phyloP scores from a whole-genome alignment of 495 filamentous ascomycete species.

The Penicillium macrosclerotiorum region DNA sequence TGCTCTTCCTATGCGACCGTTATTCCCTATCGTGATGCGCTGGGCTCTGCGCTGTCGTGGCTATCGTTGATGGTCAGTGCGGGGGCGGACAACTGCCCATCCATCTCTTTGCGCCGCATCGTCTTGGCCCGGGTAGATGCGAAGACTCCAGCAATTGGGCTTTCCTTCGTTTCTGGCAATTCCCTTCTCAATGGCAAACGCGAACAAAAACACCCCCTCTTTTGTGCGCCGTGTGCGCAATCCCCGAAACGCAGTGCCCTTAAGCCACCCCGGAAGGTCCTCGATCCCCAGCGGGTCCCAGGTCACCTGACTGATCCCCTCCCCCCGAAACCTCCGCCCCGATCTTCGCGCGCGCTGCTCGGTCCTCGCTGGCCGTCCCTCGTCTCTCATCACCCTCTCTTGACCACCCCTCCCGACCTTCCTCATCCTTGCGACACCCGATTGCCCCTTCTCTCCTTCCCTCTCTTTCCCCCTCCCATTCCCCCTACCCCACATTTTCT shows the following conservation, averaged over 20 bases:
- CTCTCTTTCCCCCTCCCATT: slow-evolving; percentile 4
- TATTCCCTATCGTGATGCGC: slow-evolving; percentile 6
- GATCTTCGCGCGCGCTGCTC: slow-evolving; percentile 1
- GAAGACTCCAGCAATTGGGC: not conserved
- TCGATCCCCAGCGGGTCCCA: slow-evolving; percentile 13
- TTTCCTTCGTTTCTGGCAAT: not conserved
- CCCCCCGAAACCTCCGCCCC: slow-evolving; percentile 9
- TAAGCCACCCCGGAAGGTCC: slow-evolving; percentile 19
- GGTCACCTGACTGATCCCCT: slow-evolving; percentile 29
- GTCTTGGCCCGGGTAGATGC: not conserved
- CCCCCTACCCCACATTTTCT: no score
- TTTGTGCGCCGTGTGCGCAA: slow-evolving; percentile 12
- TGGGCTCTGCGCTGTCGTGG: not conserved
- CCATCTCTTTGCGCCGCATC: not conserved
- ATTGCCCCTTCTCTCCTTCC: slow-evolving; percentile 5
- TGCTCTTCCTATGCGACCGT: not conserved
- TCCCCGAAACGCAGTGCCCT: slow-evolving; percentile 4
- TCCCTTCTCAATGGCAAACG: no score
- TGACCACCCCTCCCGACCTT: slow-evolving; percentile 1
- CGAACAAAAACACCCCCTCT: not conserved
- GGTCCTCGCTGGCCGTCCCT: not conserved
- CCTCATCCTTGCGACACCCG: not conserved
- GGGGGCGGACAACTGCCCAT: slow-evolving; percentile 15
- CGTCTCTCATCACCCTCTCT: slow-evolving; percentile 7
- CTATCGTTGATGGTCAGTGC: slow-evolving; percentile 28